Percentiles rank a stretch among this genome's conserved stretches.
Evolutionary conservation across 441 rosid genomes (phyloP).

Genomic region (Croton setiger): DNA sequence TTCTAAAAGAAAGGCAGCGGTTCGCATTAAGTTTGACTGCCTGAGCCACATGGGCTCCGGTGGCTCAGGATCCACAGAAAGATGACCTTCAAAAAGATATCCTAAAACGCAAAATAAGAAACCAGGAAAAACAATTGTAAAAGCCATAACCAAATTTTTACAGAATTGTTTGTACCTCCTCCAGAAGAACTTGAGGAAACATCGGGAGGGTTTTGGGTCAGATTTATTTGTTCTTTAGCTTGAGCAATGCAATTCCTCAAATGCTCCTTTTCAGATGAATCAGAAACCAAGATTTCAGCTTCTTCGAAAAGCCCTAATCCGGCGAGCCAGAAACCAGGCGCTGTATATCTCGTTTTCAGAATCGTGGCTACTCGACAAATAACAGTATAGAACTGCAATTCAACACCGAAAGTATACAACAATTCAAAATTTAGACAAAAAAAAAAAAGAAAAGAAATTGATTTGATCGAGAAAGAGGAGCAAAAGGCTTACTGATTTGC

Average conservation of each 20-base stretch:
- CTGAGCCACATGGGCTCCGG: conserved; percentile 81
- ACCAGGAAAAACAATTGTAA: neutral
- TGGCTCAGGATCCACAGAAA: conserved; percentile 92
- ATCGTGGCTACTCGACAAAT: conserved; percentile 82
- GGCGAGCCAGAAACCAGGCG: conserved; percentile 82
- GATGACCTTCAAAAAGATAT: conserved; percentile 87
- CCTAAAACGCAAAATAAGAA: conserved; percentile 32
- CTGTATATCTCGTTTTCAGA: conserved; percentile 74
- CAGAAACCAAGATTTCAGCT: conserved; percentile 49
- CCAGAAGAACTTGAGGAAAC: conserved; percentile 25
- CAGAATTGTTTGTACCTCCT: conserved; percentile 34
- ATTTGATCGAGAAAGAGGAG: neutral
- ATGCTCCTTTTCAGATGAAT: conserved; percentile 57
- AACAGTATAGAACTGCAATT: conserved; percentile 57
- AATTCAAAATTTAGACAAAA: neutral
- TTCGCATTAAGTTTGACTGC: conserved; percentile 57
- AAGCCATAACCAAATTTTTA: neutral
- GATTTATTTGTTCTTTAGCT: conserved; percentile 63
- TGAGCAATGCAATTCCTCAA: conserved; percentile 58
- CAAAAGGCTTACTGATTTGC: conserved; percentile 42
- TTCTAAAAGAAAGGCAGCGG: conserved; percentile 39
- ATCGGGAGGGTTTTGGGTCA: conserved; percentile 36
- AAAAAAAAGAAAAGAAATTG: neutral
- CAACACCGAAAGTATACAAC: conserved; percentile 1
- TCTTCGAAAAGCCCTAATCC: conserved; percentile 66